Percentiles rank a stretch among this genome's conserved stretches.
Evolutionary conservation across 805 yeast species (phyloP).

Genomic region (Wickerhamiella sergipiensis): DNA sequence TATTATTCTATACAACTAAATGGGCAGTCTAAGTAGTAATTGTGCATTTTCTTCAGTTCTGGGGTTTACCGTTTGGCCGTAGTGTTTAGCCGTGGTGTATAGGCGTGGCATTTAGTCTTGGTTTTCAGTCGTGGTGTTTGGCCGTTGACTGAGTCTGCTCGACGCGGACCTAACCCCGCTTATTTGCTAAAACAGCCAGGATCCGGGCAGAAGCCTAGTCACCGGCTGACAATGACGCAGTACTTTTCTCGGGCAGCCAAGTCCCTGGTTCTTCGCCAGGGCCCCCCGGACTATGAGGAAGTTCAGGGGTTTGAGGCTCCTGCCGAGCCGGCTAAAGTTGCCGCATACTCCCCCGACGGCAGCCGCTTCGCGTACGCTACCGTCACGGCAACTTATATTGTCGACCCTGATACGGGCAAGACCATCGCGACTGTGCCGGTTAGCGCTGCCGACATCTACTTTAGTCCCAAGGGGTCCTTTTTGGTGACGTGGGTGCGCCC

Average conservation of each 20-base stretch:
- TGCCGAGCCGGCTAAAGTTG: conserved; percentile 41
- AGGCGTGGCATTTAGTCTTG: too few relatives aligned
- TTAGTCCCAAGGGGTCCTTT: conserved; percentile 79
- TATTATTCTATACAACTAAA: conserved; percentile 35
- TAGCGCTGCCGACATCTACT: conserved; percentile 64
- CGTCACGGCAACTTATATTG: conserved; percentile 42
- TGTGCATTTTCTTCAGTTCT: background rate
- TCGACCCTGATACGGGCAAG: conserved; percentile 41
- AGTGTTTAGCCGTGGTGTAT: too few relatives aligned
- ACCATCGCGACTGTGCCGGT: conserved; percentile 37
- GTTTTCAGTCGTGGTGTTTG: too few relatives aligned
- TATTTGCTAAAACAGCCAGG: too few relatives aligned
- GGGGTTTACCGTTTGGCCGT: too few relatives aligned
- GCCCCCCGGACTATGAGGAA: conserved; percentile 22
- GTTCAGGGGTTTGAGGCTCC: conserved; percentile 20
- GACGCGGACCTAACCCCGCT: background rate
- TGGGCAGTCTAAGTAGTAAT: conserved; percentile 11
- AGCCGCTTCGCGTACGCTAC: conserved; percentile 57
- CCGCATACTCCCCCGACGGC: conserved; percentile 59
- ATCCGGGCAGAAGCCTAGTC: background rate
- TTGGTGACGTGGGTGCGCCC: conserved; percentile 88
- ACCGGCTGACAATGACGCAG: conserved; percentile 16
- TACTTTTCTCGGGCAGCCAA: conserved; percentile 19
- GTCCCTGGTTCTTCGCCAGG: conserved; percentile 17
- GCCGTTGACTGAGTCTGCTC: too few relatives aligned